phyloP scores from a whole-genome alignment of 768 basidiomycete species.

The Russula virescens region DNA sequence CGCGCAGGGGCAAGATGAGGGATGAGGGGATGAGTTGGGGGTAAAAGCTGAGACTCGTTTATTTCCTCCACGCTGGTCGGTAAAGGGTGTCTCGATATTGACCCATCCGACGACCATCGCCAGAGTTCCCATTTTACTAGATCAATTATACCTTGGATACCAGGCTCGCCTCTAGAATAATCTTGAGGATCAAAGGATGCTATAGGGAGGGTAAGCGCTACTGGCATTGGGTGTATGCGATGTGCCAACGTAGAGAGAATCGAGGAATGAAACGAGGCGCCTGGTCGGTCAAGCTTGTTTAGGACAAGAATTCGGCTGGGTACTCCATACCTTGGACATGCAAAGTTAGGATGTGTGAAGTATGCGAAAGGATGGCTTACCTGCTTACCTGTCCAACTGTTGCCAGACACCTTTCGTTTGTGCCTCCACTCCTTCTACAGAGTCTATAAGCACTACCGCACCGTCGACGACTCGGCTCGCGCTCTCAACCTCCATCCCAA shows the following conservation, averaged over 20 bases:
- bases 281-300: slow-evolving; percentile 85
- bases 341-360: slow-evolving; percentile 3
- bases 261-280: slow-evolving; percentile 71
- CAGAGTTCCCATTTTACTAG: slow-evolving; percentile 80
- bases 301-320: slow-evolving; percentile 72
- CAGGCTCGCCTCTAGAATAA: slow-evolving; percentile 72
- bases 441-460: slow-evolving; percentile 82
- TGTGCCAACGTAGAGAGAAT: slow-evolving; percentile 68
- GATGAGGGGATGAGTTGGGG: slow-evolving; percentile 59
- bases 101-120: slow-evolving; percentile 59
- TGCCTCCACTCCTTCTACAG: slow-evolving; percentile 87
- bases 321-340: slow-evolving; percentile 61
- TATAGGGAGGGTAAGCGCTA: slow-evolving; percentile 65
- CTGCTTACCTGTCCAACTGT: slow-evolving; percentile 72
- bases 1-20: slow-evolving; percentile 63
- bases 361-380: slow-evolving; percentile 26
- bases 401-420: slow-evolving; percentile 88
- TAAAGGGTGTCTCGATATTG: slow-evolving; percentile 38
- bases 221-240: slow-evolving; percentile 68
- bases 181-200: slow-evolving; percentile 65
- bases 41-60: slow-evolving; percentile 40
- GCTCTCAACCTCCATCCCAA: slow-evolving; percentile 96
- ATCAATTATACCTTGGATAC: slow-evolving; percentile 79
- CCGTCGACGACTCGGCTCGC: slow-evolving; percentile 88
- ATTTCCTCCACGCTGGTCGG: slow-evolving; percentile 47